These are phyloP conservation scores for Plasmodium malariae DNA, from an alignment of 169 alveolate species.

Conservation along the genomic window DNA sequence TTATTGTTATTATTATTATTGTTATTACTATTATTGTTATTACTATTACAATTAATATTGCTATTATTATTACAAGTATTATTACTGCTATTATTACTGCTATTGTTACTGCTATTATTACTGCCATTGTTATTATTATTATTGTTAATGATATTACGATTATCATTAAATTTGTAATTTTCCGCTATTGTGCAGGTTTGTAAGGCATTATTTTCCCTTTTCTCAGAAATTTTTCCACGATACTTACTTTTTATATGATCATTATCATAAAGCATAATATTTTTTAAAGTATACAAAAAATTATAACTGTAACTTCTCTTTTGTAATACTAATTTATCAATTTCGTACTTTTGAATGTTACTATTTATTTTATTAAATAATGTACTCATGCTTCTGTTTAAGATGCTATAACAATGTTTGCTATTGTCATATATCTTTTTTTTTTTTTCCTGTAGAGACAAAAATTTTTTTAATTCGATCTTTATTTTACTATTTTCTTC, in stretches of 20 bases:
- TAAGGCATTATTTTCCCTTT: not conserved
- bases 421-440: conserved; percentile 12
- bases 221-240: not conserved
- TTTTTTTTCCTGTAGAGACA: conserved; percentile 41
- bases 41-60: not conserved
- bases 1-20: not conserved
- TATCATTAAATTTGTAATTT: not conserved
- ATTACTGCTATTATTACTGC: not conserved
- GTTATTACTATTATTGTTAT: not conserved
- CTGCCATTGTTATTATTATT: not conserved
- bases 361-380: conserved; percentile 46
- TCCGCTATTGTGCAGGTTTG: not conserved
- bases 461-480: conserved; percentile 49
- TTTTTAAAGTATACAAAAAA: conserved; percentile 27
- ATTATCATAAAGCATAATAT: conserved; percentile 13
- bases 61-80: not conserved
- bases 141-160: not conserved
- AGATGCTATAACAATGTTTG: conserved; percentile 12
- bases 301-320: conserved; percentile 46
- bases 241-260: not conserved
- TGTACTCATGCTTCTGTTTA: conserved; percentile 51
- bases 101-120: not conserved
- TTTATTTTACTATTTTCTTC: conserved; percentile 68
- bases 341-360: not conserved
- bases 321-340: not conserved